Evolutionary conservation across 2,329 filamentous ascomycete genomes (phyloP).

Genomic region (Aureobasidium pullulans): DNA sequence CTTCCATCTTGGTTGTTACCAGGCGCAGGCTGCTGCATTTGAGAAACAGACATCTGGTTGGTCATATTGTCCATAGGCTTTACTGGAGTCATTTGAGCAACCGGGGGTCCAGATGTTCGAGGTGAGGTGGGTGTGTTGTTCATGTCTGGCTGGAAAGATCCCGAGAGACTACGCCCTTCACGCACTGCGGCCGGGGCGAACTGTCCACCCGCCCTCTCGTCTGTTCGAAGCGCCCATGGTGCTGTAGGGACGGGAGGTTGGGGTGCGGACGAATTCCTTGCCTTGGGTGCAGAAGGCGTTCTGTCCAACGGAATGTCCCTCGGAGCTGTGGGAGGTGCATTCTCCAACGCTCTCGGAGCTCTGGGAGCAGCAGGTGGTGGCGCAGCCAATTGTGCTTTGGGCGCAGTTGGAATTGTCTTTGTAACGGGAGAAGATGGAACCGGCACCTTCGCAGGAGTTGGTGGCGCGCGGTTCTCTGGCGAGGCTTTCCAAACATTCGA

Average conservation of each 20-base stretch:
- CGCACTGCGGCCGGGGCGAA: background rate
- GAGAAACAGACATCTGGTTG: background rate
- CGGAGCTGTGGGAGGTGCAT: constrained; percentile 14
- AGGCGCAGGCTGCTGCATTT: background rate
- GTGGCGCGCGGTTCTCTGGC: constrained; percentile 21
- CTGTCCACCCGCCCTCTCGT: background rate
- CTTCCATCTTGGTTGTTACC: background rate
- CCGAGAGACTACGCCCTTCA: constrained; percentile 8
- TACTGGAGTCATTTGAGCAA: background rate
- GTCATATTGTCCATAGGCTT: background rate
- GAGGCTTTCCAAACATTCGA: constrained; percentile 38
- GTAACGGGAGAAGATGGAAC: constrained; percentile 8
- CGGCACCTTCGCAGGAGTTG: background rate
- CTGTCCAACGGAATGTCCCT: background rate
- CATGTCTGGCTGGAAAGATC: constrained; percentile 3
- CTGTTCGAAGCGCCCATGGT: constrained; percentile 11
- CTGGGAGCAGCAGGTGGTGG: constrained; percentile 29
- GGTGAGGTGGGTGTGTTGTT: constrained; percentile 1
- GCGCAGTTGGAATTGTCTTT: constrained; percentile 26
- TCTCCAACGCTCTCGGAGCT: constrained; percentile 26
- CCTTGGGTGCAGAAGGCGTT: background rate
- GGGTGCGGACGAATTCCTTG: background rate
- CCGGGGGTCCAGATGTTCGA: background rate
- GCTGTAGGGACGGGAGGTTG: constrained; percentile 11
- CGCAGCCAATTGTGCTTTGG: constrained; percentile 26